These are phyloP conservation scores for Fusarium tanahbumbuense DNA, from an alignment of 2,329 filamentous ascomycete species.

Conservation along the genomic window DNA sequence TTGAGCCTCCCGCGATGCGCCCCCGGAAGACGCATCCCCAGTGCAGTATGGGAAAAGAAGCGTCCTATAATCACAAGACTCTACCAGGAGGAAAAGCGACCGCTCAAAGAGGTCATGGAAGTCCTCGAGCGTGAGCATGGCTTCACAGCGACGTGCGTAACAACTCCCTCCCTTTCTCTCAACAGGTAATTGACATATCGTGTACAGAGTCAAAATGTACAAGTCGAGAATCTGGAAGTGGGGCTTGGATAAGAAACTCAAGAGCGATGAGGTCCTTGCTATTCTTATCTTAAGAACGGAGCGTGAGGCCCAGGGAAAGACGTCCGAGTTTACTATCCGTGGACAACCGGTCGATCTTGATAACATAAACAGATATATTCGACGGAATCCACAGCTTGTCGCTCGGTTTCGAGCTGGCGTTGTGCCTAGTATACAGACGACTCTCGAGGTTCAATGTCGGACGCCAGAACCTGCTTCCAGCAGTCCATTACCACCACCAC, in stretches of 20 bases:
- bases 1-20: conserved; percentile 42
- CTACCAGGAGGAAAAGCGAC: conserved; percentile 56
- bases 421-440: conserved; percentile 48
- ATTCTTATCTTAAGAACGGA: conserved; percentile 54
- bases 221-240: conserved; percentile 58
- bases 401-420: conserved; percentile 49
- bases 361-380: conserved; percentile 56
- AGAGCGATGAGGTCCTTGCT: conserved; percentile 55
- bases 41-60: conserved; percentile 51
- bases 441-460: conserved; percentile 49
- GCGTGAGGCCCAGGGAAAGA: conserved; percentile 50
- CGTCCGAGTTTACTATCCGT: conserved; percentile 53
- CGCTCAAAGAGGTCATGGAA: conserved; percentile 56
- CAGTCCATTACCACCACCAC: conserved; percentile 36
- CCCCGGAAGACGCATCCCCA: conserved; percentile 50
- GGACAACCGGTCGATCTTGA: conserved; percentile 54
- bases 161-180: background rate
- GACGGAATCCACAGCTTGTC: conserved; percentile 53
- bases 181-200: background rate
- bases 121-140: conserved; percentile 53
- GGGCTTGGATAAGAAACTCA: conserved; percentile 57
- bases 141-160: conserved; percentile 55
- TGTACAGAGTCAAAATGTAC: conserved; percentile 55
- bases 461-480: conserved; percentile 46
- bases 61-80: conserved; percentile 53